Evolutionary conservation across 805 yeast genomes (phyloP).

Genomic region (Schizosaccharomyces japonicus): DNA sequence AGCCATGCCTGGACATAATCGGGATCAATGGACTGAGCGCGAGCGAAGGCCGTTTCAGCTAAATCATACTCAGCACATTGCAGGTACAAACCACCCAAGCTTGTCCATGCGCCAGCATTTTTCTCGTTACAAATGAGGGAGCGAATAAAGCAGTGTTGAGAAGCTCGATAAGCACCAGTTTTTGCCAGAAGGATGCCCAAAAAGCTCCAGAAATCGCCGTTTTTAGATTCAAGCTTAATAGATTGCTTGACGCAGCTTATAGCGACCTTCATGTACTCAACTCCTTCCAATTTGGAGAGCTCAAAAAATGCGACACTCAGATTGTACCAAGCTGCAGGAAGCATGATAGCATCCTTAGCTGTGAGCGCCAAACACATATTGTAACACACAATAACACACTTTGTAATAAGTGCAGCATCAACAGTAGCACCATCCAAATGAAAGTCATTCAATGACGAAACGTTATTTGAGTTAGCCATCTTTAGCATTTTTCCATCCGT

Average conservation of each 20-base stretch:
- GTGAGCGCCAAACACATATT: neutral
- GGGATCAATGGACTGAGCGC: conserved; percentile 67
- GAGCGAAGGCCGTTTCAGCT: conserved; percentile 45
- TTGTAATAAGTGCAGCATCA: neutral
- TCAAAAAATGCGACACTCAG: conserved; percentile 23
- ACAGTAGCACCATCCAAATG: conserved; percentile 8
- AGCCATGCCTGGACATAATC: conserved; percentile 56
- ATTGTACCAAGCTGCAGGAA: conserved; percentile 29
- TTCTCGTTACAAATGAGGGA: conserved; percentile 48
- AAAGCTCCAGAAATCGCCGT: conserved; percentile 55
- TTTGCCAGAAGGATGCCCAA: conserved; percentile 54
- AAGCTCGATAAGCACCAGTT: conserved; percentile 33
- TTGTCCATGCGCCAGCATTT: conserved; percentile 53
- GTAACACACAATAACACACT: neutral
- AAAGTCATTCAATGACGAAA: conserved; percentile 8
- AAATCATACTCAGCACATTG: conserved; percentile 42
- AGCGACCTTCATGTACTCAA: conserved; percentile 21
- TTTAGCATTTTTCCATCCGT: conserved; percentile 13
- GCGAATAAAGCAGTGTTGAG: conserved; percentile 84
- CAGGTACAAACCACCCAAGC: conserved; percentile 56
- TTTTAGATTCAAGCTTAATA: conserved; percentile 44
- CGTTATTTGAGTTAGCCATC: neutral
- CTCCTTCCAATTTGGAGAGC: neutral
- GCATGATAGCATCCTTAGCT: neutral
- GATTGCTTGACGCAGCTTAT: conserved; percentile 39